Evolutionary conservation across 202 grass and related monocot genomes (phyloP), one percentile per base, ranked within the genome.

Genomic region (Schoenoplectus triqueter): DNA sequence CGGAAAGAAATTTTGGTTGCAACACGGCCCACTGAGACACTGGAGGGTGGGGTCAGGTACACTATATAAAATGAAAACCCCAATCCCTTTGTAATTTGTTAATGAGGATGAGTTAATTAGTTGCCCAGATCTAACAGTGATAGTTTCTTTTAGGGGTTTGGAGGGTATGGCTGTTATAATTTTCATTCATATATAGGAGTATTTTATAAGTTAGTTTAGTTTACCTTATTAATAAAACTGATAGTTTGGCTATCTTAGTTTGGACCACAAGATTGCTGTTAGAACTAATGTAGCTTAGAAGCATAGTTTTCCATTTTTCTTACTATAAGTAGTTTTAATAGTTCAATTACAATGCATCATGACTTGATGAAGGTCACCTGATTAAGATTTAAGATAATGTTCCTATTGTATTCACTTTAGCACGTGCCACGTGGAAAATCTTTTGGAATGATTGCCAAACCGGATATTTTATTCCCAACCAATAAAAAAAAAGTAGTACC

Each of bases 371-470:
- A 69, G 39, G 14, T 41, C 13, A 17, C 67, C 42, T 69, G n/a
- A 62, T 62, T 62, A 18, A 69, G 44, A 59, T 59, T 46, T 47
- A 70, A 70, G 41, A 14, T 41, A 70, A 70, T 46, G 67, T 70
- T 70, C 5, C 67, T 46, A 14, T 70, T 47, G 13, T 50, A 73
- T 20, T 73, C 6, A 73, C 18, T n/a, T 73, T 20, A 3, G 56
- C 56, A 59, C 56, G 56, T 50, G 7, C 41, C 69, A 50, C 69
- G 45, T 18, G 42, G 6, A 72, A 48, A 49, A 18, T 48, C 42
- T 73, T 47, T 50, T 18, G 45, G 45, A 73, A 48, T 72, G n/a
- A 72, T 72, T 46, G 67, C 67, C 67, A 70, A 46, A 70, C 18
- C 42, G 2, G 42, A 4, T 20, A 48, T 15, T 72, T 48, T 49